phyloP scores from a whole-genome alignment of 768 basidiomycete species.

The Pleurotus salmoneostramineus region DNA sequence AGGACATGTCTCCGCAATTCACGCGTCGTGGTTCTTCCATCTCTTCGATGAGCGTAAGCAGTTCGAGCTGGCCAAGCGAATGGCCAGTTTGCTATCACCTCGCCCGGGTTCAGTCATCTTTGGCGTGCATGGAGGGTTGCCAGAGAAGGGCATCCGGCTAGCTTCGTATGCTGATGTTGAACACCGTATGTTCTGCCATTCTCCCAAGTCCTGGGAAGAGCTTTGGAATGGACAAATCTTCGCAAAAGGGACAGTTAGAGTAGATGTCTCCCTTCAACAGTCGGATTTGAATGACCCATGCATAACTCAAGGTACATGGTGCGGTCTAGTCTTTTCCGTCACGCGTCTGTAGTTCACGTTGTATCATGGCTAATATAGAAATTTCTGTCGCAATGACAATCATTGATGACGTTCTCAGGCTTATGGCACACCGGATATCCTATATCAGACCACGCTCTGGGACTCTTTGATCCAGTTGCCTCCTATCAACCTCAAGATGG shows the following conservation, averaged over 20 bases:
- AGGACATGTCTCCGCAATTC: conserved; percentile 44
- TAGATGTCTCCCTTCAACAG: conserved; percentile 19
- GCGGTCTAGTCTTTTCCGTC: conserved; percentile 20
- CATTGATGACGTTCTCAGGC: too few species aligned
- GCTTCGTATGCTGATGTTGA: neutral
- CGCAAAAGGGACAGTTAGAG: conserved; percentile 24
- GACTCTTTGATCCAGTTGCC: too few species aligned
- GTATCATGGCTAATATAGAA: too few species aligned
- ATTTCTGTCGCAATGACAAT: too few species aligned
- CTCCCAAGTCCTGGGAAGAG: conserved; percentile 29
- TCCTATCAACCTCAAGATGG: too few species aligned
- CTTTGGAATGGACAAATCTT: conserved; percentile 34
- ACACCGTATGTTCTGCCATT: conserved; percentile 28
- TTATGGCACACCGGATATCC: too few species aligned
- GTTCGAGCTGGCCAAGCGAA: conserved; percentile 31
- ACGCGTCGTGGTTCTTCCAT: conserved; percentile 50
- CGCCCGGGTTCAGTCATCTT: conserved; percentile 42
- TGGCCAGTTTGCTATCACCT: conserved; percentile 38
- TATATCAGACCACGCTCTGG: too few species aligned
- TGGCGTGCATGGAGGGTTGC: conserved; percentile 31
- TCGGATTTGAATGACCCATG: neutral
- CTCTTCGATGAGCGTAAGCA: conserved; percentile 40
- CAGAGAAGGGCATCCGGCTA: conserved; percentile 23
- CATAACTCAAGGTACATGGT: neutral
- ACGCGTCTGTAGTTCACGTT: conserved; percentile 18